Base-by-base conservation (phyloP, 495 filamentous ascomycete species). In the Xanthoparmelia taractica region DNA sequence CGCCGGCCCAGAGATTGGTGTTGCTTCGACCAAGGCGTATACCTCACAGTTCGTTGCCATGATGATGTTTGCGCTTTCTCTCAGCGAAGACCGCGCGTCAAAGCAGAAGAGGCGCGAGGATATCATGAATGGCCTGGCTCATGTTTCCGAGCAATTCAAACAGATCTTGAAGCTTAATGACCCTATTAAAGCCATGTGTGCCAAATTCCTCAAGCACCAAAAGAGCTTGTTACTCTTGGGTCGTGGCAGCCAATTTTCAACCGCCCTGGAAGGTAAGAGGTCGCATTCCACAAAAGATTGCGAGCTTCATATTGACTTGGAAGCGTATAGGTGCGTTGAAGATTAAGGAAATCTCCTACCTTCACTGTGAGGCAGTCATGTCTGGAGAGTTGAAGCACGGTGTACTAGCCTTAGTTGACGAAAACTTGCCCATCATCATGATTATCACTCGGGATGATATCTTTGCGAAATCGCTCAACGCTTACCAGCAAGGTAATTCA, bases 311-410 rank as follows among this genome's bases (percentile, higher is more conserved):
- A 20, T 50, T 59, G 31, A 56, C 50, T 48, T 57, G 13, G 8
- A 56, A 34, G 47, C 59, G 17, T 57, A 58, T 60, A 85, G 83
- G 84, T 73, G 94, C 94, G 56, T 82, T 98, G 41, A 98, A 98
- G 81, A 98, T 98, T 73, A 98, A 98, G 84, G 94, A 98, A 78
- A 98, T 98, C 68, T 97, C 94, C 54, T 98, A 98, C 75, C 88
- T 98, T 58, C 94, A 98, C 75, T 98, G 94, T 75, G 94, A 98
- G 79, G 94, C 94, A 71, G 94, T 98, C 76, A 98, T 98, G 94
- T 97, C 94, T 63, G 94, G 94, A 73, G 94, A 98, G 78, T 78
- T 98, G 67, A 98, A 98, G 80, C 94, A 98, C 74, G 94, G 94
- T 79, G 94, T 98, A 61, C 80, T 98, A 71, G 94, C 94, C 55